Base-by-base conservation (phyloP, 371 early-diverging fungal species). In the Mycotypha africana region DNA sequence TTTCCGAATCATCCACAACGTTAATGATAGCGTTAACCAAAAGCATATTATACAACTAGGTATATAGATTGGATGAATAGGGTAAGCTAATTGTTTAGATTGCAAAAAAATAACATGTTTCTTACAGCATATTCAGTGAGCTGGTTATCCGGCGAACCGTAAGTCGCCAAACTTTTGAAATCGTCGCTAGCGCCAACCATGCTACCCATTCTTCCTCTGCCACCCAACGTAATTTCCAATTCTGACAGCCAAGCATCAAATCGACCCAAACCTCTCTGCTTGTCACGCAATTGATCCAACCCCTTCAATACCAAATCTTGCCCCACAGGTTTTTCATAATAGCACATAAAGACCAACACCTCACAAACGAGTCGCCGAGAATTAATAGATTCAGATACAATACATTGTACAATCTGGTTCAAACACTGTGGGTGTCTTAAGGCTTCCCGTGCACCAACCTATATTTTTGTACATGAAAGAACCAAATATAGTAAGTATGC, bases 161-260 rank as follows among this genome's bases (percentile, higher is more conserved):
- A 58, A 22, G 77, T 70, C 8, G 78, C 81, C 42, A 82, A 44
- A 42, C 84, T 74, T 35, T 81, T 82, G 46, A 84, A 69, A 38
- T 86, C 90, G 22, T 84, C 86, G 31, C 85, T 85, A 26, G 84
- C 90, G 2, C 86, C 88, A 1, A 91, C 91, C 52, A 85, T 66
- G 38, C 85, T 85, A n/a, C 91, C 90, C 76, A 88, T 85, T n/a
- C 83, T 76, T 9, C 91, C 90, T 10, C 90, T 73, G 3, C 89
- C 89, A 44, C 85, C 81, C 14, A 92, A 65, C 0, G 87, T 79
- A 11, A 68, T 66, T 42, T 83, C 84, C 21, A 89, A 58, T 24
- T 84, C 78, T n/a, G 67, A 55, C 58, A 91, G 63, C 92, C 91
- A 91, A n/a, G 84, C 81, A 60, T 88, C 89, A 45, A 91, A 91